phyloP scores from a whole-genome alignment of 768 basidiomycete genomes.

The Pholiota microspora region DNA sequence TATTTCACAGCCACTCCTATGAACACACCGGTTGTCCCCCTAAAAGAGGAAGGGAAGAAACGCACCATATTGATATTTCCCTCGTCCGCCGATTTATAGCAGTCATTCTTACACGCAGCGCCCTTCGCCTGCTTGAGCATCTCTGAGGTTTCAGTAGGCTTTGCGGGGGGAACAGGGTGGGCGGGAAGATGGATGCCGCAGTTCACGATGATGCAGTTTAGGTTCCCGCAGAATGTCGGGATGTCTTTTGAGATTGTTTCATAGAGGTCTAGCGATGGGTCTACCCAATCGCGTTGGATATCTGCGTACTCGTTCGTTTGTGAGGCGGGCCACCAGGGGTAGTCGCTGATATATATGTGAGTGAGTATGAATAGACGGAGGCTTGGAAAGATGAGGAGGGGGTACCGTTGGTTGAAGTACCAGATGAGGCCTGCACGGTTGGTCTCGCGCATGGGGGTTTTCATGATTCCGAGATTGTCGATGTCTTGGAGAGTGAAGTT shows the following conservation, averaged over 20 bases:
- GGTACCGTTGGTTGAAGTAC: constrained; percentile 35
- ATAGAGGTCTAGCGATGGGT: constrained; percentile 12
- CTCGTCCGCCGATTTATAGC: constrained; percentile 8
- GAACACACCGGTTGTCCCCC: no score
- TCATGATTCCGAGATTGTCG: constrained; percentile 28
- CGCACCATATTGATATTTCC: constrained; percentile 2
- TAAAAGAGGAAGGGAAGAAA: background rate
- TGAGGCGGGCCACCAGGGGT: background rate
- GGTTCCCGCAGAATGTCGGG: constrained; percentile 41
- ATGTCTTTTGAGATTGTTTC: constrained; percentile 29
- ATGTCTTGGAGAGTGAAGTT: constrained; percentile 32
- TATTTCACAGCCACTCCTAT: background rate
- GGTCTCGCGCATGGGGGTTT: constrained; percentile 20
- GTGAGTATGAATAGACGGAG: no score
- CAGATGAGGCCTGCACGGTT: background rate
- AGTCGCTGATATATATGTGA: background rate
- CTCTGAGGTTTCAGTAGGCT: constrained; percentile 4
- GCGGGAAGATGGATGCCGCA: constrained; percentile 27
- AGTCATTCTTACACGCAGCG: constrained; percentile 1
- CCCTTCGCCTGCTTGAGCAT: background rate
- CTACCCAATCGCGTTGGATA: constrained; percentile 13
- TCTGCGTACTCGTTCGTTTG: constrained; percentile 36
- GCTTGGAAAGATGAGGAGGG: no score
- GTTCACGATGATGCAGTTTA: constrained; percentile 38
- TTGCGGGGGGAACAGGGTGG: background rate